Conservation (phyloP, 208 protist species). For the Wallacemonas collosoma region DNA sequence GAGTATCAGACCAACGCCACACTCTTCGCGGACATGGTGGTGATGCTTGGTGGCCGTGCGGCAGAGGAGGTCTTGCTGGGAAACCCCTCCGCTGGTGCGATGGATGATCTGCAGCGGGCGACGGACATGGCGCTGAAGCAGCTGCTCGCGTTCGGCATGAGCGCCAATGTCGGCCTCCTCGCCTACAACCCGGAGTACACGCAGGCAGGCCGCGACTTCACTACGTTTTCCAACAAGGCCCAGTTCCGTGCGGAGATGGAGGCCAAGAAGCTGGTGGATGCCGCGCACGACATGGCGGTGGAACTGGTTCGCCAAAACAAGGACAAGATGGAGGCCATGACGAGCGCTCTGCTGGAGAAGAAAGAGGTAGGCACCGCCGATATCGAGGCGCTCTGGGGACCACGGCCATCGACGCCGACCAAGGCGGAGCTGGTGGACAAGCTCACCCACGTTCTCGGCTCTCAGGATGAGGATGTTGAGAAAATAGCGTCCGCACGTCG, state of each 20-base stretch:
- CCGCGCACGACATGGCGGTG: conserved; percentile 64
- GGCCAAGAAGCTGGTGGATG: conserved; percentile 64
- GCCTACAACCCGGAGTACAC: conserved; percentile 86
- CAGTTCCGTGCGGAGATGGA: conserved; percentile 80
- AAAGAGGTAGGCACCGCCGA: conserved; percentile 77
- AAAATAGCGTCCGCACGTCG: background rate
- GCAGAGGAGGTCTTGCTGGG: conserved; percentile 90
- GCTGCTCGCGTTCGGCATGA: conserved; percentile 88
- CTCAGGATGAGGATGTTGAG: conserved; percentile 3
- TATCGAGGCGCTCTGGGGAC: conserved; percentile 75
- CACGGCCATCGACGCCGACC: conserved; percentile 65
- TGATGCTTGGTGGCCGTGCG: conserved; percentile 84
- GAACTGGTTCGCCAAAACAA: conserved; percentile 52
- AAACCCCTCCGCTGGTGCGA: conserved; percentile 85
- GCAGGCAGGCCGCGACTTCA: conserved; percentile 78
- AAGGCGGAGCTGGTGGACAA: conserved; percentile 50
- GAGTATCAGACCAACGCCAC: conserved; percentile 89
- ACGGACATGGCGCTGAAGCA: conserved; percentile 86
- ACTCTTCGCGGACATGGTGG: conserved; percentile 85
- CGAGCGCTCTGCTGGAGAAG: conserved; percentile 63
- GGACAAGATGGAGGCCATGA: conserved; percentile 62
- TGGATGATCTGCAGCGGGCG: conserved; percentile 88
- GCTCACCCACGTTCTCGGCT: conserved; percentile 17
- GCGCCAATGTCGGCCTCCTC: conserved; percentile 67
- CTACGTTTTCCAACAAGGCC: conserved; percentile 73